Conservation (phyloP, 148 eudicot species). For the Hydrangea macrophylla region DNA sequence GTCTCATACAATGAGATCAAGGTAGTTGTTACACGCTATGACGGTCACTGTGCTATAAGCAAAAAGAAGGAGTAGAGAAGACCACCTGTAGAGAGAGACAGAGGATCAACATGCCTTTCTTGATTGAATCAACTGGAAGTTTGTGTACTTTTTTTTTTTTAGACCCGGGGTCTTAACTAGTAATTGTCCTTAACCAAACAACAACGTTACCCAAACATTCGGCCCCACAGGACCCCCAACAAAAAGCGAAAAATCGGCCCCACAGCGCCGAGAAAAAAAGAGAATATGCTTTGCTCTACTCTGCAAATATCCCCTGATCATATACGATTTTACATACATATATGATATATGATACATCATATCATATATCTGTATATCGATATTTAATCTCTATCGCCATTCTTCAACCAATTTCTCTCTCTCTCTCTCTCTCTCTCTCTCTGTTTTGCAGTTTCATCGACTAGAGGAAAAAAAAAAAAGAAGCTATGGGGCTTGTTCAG, state of each 20-base stretch:
- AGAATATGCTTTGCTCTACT: slow-evolving; percentile 34
- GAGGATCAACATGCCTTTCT: not conserved
- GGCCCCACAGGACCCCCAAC: slow-evolving; percentile 5
- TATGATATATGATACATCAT: too few species aligned
- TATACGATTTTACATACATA: not conserved
- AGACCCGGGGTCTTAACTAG: not conserved
- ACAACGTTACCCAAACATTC: not conserved
- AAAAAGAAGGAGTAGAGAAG: not conserved
- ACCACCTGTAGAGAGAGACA: not conserved
- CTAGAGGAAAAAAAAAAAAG: too few species aligned
- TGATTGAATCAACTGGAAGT: too few species aligned
- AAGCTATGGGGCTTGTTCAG: slow-evolving; percentile 37
- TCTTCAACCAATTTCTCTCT: not conserved
- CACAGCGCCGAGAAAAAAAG: not conserved
- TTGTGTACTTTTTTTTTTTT: not conserved
- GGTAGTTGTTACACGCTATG: too few species aligned
- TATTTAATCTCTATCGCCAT: not conserved
- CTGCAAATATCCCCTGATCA: slow-evolving; percentile 14
- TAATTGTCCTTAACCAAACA: too few species aligned
- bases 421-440: not conserved
- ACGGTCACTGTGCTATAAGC: not conserved
- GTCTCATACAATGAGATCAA: too few species aligned
- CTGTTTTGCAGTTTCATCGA: too few species aligned
- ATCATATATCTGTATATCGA: slow-evolving; percentile 3
- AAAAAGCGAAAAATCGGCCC: not conserved